A percentile compares a stretch with the other conserved stretches of the same genome.
Conservation (phyloP, 345 rosid genomes). For the Camelina laxa region DNA sequence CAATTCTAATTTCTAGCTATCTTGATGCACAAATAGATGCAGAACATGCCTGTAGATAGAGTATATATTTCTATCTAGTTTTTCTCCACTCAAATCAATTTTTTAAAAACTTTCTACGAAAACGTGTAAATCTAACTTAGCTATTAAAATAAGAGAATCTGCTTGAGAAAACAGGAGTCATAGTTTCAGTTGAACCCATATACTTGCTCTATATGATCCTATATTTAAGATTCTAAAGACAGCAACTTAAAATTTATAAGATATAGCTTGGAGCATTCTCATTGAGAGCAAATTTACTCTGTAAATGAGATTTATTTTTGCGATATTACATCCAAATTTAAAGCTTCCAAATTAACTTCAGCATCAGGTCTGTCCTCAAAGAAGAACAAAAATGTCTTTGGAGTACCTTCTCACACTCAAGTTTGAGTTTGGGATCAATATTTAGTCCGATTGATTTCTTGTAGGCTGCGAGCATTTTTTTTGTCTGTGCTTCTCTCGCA, state of each 20-base stretch:
- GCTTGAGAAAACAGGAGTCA: slow-evolving; percentile 20
- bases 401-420: slow-evolving; percentile 80
- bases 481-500: slow-evolving; percentile 70
- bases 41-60: slow-evolving; percentile 11
- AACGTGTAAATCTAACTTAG: not conserved
- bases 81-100: not conserved
- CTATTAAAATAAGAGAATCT: slow-evolving; percentile 22
- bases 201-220: slow-evolving; percentile 8
- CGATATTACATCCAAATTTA: slow-evolving; percentile 5
- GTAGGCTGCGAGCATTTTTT: slow-evolving; percentile 68
- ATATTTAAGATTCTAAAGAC: slow-evolving; percentile 11
- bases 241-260: not conserved
- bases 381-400: slow-evolving; percentile 17
- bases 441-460: slow-evolving; percentile 64
- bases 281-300: not conserved
- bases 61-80: not conserved
- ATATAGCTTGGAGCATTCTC: slow-evolving; percentile 12
- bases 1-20: not conserved
- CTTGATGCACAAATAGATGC: slow-evolving; percentile 1
- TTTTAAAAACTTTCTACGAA: slow-evolving; percentile 1
- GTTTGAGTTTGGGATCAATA: slow-evolving; percentile 74
- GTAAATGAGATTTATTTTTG: not conserved
- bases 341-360: not conserved
- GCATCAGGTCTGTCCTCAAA: slow-evolving; percentile 7
- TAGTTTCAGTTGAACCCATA: slow-evolving; percentile 14